Evolutionary conservation across 495 filamentous ascomycete genomes (phyloP).

Genomic region (Neurospora sp.): DNA sequence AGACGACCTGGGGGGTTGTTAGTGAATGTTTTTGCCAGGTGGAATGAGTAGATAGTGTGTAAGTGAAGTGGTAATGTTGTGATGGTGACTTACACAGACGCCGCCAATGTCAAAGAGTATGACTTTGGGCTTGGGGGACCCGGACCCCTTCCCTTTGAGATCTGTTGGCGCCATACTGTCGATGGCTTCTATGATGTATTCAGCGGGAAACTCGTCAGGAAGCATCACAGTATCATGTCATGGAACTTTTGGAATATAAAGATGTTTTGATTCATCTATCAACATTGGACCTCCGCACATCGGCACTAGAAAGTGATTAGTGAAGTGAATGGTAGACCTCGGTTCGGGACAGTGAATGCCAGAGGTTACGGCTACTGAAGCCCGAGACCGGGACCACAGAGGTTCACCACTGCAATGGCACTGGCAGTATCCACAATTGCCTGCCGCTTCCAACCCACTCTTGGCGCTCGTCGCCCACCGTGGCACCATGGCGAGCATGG

Average conservation of each 20-base stretch:
- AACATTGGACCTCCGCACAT: background rate
- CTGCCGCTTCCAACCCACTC: background rate
- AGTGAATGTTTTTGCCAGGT: background rate
- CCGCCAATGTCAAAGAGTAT: constrained; percentile 94
- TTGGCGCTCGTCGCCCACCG: background rate
- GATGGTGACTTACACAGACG: constrained; percentile 65
- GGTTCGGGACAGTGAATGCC: background rate
- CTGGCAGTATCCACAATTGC: background rate
- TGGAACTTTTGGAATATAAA: background rate
- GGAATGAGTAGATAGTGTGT: too few relatives aligned
- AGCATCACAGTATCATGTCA: constrained; percentile 1
- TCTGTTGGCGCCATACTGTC: constrained; percentile 10
- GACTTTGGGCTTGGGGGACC: constrained; percentile 50
- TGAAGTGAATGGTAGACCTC: background rate
- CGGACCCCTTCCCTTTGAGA: constrained; percentile 17
- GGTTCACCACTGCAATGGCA: background rate
- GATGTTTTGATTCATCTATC: background rate
- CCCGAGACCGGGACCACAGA: background rate
- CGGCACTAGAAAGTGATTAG: background rate
- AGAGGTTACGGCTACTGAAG: background rate
- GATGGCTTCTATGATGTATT: constrained; percentile 19
- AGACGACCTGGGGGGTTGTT: constrained; percentile 54
- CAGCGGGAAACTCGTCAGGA: constrained; percentile 13
- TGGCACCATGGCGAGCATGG: background rate
- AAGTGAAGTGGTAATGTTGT: background rate